A percentile compares a stretch with the other conserved stretches of the same genome.
phyloP scores from a whole-genome alignment of 2,329 filamentous ascomycete genomes.

The Colletotrichum sp. region DNA sequence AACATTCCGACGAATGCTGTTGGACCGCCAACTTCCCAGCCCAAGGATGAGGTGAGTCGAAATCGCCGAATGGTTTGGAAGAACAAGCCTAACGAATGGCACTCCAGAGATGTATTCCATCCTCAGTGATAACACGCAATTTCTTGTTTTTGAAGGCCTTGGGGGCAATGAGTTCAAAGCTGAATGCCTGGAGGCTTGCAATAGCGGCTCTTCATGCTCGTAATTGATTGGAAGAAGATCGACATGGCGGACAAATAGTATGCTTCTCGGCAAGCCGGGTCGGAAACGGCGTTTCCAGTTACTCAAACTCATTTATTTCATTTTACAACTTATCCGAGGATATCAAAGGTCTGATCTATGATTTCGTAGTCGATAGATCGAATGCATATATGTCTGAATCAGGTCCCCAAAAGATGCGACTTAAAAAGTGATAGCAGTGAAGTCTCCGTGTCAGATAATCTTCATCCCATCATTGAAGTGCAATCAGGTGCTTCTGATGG shows the following conservation, averaged over 20 bases:
- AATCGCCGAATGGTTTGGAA: rapidly evolving
- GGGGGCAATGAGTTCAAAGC: neutral
- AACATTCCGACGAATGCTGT: neutral
- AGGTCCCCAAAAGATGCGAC: neutral
- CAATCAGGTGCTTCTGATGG: rapidly evolving
- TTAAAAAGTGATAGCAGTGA: neutral
- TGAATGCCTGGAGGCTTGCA: neutral
- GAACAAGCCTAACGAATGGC: neutral
- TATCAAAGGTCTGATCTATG: neutral
- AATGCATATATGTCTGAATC: neutral
- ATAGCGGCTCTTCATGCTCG: neutral
- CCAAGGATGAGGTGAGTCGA: neutral
- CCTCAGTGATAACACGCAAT: neutral
- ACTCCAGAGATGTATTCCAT: neutral
- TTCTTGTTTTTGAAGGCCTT: neutral
- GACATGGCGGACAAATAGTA: neutral
- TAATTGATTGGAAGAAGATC: neutral
- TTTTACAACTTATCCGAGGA: neutral
- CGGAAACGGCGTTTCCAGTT: neutral
- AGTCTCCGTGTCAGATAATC: neutral
- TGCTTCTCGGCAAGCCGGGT: neutral
- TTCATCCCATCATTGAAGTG: rapidly evolving
- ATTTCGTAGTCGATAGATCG: neutral
- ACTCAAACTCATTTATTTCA: neutral
- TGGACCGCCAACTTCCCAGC: neutral